These are phyloP conservation scores for Candida albicans DNA, from an alignment of 1,139 yeast genomes.

Conservation along the genomic window DNA sequence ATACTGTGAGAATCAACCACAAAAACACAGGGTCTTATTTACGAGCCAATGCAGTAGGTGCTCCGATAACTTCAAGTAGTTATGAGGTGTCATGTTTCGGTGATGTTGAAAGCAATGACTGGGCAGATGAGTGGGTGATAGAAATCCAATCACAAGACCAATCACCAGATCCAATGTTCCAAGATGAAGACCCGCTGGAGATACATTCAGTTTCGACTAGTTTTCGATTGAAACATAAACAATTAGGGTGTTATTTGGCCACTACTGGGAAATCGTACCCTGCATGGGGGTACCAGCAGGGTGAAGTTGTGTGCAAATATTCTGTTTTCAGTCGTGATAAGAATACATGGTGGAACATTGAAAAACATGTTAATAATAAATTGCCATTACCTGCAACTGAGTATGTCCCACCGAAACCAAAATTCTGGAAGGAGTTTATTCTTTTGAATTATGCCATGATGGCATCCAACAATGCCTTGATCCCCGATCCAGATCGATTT, in stretches of 20 bases:
- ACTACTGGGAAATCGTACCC: constrained; percentile 74
- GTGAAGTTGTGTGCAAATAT: constrained; percentile 70
- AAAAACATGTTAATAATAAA: constrained; percentile 56
- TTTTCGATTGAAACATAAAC: constrained; percentile 62
- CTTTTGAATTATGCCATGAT: constrained; percentile 74
- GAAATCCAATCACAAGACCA: constrained; percentile 60
- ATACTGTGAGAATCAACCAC: constrained; percentile 57
- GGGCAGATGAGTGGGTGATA: constrained; percentile 70
- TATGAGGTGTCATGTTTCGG: constrained; percentile 76
- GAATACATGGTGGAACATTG: constrained; percentile 81
- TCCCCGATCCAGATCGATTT: constrained; percentile 69
- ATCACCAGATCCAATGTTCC: constrained; percentile 52
- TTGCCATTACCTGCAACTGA: constrained; percentile 36
- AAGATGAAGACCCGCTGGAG: constrained; percentile 35
- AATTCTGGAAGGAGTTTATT: constrained; percentile 70
- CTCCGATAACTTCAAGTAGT: constrained; percentile 52
- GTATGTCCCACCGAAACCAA: constrained; percentile 65
- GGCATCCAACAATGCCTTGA: constrained; percentile 71
- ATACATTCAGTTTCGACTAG: constrained; percentile 72
- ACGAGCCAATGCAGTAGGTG: constrained; percentile 61
- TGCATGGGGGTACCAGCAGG: constrained; percentile 80
- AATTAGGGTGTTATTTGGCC: constrained; percentile 69
- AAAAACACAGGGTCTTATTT: constrained; percentile 51
- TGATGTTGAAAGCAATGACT: constrained; percentile 50
- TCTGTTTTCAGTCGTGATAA: constrained; percentile 54